phyloP scores from a whole-genome alignment of 2,329 filamentous ascomycete species.

The Diaporthe ampelina region DNA sequence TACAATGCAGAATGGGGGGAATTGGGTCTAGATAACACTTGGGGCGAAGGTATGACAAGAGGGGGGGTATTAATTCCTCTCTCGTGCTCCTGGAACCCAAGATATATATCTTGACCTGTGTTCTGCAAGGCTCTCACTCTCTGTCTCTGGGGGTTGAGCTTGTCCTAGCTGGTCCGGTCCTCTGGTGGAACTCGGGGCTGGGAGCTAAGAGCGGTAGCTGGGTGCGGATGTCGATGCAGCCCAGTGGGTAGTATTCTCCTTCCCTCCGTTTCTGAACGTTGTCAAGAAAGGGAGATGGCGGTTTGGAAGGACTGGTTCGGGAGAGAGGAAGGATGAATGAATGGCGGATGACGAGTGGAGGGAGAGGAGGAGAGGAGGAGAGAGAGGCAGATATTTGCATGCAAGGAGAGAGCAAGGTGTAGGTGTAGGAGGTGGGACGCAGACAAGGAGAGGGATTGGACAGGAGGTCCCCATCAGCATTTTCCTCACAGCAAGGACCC shows the following conservation, averaged over 20 bases:
- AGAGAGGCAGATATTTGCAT: conserved; percentile 59
- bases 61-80: conserved; percentile 40
- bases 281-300: conserved; percentile 49
- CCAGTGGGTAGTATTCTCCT: conserved; percentile 49
- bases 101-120: conserved; percentile 36
- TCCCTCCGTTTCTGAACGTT: conserved; percentile 50
- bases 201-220: conserved; percentile 31
- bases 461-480: conserved; percentile 35
- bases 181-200: conserved; percentile 47
- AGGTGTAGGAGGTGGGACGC: conserved; percentile 43
- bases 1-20: conserved; percentile 40
- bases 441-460: conserved; percentile 41
- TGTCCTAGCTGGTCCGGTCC: conserved; percentile 42
- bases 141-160: conserved; percentile 40
- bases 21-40: conserved; percentile 37
- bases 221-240: conserved; percentile 40
- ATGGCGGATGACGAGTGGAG: conserved; percentile 64
- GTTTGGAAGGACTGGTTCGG: conserved; percentile 62
- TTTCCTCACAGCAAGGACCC: conserved; percentile 36
- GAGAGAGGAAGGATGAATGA: conserved; percentile 56
- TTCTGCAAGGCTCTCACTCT: conserved; percentile 40
- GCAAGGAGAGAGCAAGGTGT: conserved; percentile 68
- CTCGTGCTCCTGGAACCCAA: conserved; percentile 27
- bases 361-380: conserved; percentile 50
- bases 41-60: conserved; percentile 37